These are phyloP conservation scores for Sphagnum magellanicum DNA, from an alignment of 228 moss, liverwort and hornwort species.

Conservation along the genomic window DNA sequence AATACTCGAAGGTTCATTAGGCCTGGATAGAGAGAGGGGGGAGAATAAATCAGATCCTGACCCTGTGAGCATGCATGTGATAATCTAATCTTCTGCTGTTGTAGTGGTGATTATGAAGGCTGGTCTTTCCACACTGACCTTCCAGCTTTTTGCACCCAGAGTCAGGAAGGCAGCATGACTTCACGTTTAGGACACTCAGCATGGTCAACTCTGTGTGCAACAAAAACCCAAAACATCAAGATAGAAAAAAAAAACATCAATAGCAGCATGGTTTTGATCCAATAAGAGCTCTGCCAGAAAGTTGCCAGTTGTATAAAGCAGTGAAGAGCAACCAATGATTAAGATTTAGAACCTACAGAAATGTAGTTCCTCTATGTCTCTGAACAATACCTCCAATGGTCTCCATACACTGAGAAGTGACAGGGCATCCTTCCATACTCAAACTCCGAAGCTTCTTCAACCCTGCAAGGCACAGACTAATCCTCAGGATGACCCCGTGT, in stretches of 20 bases:
- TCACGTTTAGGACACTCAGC: conserved; percentile 27
- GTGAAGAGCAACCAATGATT: too few species aligned
- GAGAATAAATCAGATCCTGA: too few species aligned
- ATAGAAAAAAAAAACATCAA: neutral
- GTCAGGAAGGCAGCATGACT: conserved; percentile 35
- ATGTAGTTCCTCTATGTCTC: too few species aligned
- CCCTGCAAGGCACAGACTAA: conserved; percentile 11
- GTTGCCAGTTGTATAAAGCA: too few species aligned
- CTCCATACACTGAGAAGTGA: conserved; percentile 45
- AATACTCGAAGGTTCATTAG: conserved; percentile 22
- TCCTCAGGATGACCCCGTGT: too few species aligned
- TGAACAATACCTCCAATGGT: conserved; percentile 26
- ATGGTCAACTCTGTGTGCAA: conserved; percentile 22
- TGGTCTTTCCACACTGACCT: conserved; percentile 11
- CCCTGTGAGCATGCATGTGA: too few species aligned
- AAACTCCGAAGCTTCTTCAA: conserved; percentile 26
- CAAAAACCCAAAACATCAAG: neutral
- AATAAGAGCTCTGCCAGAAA: too few species aligned
- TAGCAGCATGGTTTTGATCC: neutral
- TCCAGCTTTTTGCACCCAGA: conserved; percentile 31
- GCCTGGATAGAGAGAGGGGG: conserved; percentile 12
- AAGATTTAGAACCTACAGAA: too few species aligned
- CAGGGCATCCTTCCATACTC: conserved; percentile 50
- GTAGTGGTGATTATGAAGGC: too few species aligned
- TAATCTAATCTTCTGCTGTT: too few species aligned